Base-by-base conservation (phyloP, 345 rosid genomes). In the Aurinia saxatilis region DNA sequence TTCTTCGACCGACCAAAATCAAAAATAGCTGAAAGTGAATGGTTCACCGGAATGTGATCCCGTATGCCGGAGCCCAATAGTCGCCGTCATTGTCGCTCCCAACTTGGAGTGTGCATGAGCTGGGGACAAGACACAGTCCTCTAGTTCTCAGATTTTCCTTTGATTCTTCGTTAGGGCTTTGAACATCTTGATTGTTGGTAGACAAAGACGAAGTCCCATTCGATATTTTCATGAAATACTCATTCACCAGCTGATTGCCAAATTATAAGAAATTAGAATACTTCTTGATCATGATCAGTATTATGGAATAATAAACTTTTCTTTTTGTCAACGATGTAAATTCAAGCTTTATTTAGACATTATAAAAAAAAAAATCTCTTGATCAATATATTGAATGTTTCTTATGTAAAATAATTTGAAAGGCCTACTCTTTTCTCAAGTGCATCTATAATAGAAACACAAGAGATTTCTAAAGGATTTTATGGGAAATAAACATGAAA, bases 71-170 rank as follows among this genome's bases (percentile, higher is more conserved):
- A 75, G 92, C 79, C 96, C 90, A 88, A 63, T 81, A 88, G 35
- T 86, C 96, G 5, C 86, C 84, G 13, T 85, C 91, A 13, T 73
- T 82, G 21, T 84, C 87, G 45, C 71, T 88, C 27, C 82, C 84
- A 39, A 88, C 87, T 57, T 78, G 79, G 33, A 77, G 81, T 11
- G 84, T 88, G 74, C 82, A 88, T 3, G 92, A 78, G 46, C 82
- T 66, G 0, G 96, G 96, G 54, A 88, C 87, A 59, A 91, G 78
- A 70, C 96, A 91, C 49, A 91, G 51, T 44, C 98, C 98, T 80
- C 86, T 77, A 71, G 87, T 76, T 80, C 78, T 79, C 49, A 91
- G 75, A 67, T 86, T 92, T 66, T 60, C 79, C 60, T 60, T 63
- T 37, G 66, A 35, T 17, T 77, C 82, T 65, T 75, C 73, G 31